Base-by-base conservation (phyloP, 1,284 basidiomycete genomes). In the Psilocybe mexicana region DNA sequence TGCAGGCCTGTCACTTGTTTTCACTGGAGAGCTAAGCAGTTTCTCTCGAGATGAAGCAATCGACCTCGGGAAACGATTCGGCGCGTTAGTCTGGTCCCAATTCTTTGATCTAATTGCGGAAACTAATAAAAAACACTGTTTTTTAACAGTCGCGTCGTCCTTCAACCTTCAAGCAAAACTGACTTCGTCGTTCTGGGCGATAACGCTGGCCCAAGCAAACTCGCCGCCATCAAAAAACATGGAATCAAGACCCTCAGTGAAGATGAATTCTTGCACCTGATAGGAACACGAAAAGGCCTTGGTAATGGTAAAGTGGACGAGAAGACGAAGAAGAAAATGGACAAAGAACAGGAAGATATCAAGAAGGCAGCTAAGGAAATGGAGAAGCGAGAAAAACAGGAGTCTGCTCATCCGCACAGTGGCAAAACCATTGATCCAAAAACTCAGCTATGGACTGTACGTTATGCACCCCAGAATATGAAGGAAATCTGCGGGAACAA, bases 401-500 rank as follows among this genome's bases (percentile, higher is more conserved):
- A 78, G 62, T 44, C 46, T 4, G 45, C 52, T 2, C 49, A 60
- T 23, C 51, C 53, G 26, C 47, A 60, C 14, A 52, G 50, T 6
- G 61, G 66, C 38, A 81, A 77, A 62, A 52, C 61, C 2, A 56
- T 74, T 2, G 76, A 79, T 66, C 78, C 80, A 49, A 75, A 74
- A 1, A 81, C 81, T 4, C 92, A 95, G 70, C 80, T 99, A 1
- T 99, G 97, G 97, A 98, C 97, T 28, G 90, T 89, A 36, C 90
- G 95, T 35, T 99, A 99, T 70, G 96, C 96, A 0, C 96, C 97
- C 0, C 84, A 87, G 63, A 82, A 80, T 11, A 64, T 96, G 58
- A 96, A 93, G 67, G 96, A 99, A 62, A 84, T 99, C 24, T 98
- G 96, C 61, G 97, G 97, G 3, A 99, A 99, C 78, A 98, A 98